Base-by-base conservation (phyloP, 2,329 filamentous ascomycete species). In the Penicillium sumatraense region DNA sequence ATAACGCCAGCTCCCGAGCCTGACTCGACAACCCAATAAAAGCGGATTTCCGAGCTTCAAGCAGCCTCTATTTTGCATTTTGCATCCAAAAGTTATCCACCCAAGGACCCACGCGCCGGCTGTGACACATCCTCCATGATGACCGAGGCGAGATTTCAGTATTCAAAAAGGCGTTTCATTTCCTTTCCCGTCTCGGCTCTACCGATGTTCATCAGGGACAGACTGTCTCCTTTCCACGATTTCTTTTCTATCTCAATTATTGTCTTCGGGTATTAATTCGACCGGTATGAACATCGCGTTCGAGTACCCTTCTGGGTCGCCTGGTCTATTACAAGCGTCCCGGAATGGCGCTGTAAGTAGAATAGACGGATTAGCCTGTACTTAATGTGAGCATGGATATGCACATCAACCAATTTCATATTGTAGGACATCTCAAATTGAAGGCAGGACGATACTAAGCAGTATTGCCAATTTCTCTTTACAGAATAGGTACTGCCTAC, bases 351-450 rank as follows among this genome's bases (percentile, higher is more conserved):
- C 40, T 67, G 61, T 60, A 61, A 55, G 60, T 62, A 61, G 51
- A 49, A 33, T 54, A 59, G 51, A 54, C 49, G 56, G 57, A 56
- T 53, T 55, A 61, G 57, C 54, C 51, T 65, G 63, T 68, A 68
- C 55, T 59, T 69, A 65, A 67, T 67, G 63, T 59, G 64, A 66
- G 64, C 65, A 69, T 68, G 59, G 63, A 68, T 63, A 57, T 63
- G 53, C 56, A 53, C 36, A 56, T 53, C 53, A 57, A 45, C 14
- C n/a, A 26, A 35, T 42, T 18, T 27, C 27, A 26, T 26, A 18
- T 29, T 42, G 16, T 48, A 53, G 16, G 9, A 10, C 5, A 11
- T 11, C 21, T 42, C 21, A n/a, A n/a, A 13, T 21, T 46, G 4
- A 36, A 36, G n/a, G 33, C 13, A 35, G 33, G 18, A 3, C 18